Base-by-base conservation (phyloP, 345 rosid species). In the Anacardium occidentale region DNA sequence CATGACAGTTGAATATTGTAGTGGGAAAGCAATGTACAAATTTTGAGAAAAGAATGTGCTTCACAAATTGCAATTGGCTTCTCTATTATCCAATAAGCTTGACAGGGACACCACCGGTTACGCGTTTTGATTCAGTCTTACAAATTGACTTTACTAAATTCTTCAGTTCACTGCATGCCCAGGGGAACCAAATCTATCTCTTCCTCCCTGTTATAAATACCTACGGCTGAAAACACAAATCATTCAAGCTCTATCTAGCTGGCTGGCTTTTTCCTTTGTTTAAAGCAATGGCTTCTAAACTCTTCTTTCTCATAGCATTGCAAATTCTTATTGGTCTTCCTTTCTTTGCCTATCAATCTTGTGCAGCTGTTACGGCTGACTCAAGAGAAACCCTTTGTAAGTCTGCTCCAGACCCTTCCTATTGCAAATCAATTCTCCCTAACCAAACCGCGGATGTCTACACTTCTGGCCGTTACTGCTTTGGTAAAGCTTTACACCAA, bases 401-500 rank as follows among this genome's bases (percentile, higher is more conserved):
- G 65, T 79, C 82, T 67, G 82, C 94, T 3, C 96, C 89, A 1
- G 86, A 92, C 72, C 98, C 96, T 2, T 68, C 83, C 40, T 84
- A 71, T 54, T 92, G 98, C 83, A 76, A 71, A 66, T 86, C 94
- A n/a, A 71, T 89, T 14, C 90, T 89, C 45, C 85, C 87, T 37
- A 79, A 79, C 62, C 80, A 74, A 37, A 68, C 87, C 44, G 78
- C 83, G 72, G 76, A 85, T 72, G 83, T 84, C 68, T 89, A 84
- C 67, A 78, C 67, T 15, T 91, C 79, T 50, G 91, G 89, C 55
- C 79, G 96, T 42, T 79, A 74, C 75, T 80, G 88, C 4, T 79
- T 95, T 62, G 77, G 89, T 0, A 84, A 86, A 74, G 90, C 99
- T 11, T 54, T 87, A 40, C 81, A 85, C 32, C 88, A 85, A 18